phyloP scores from a whole-genome alignment of 2,329 filamentous ascomycete genomes.

The Cladobotryum mycophilum region DNA sequence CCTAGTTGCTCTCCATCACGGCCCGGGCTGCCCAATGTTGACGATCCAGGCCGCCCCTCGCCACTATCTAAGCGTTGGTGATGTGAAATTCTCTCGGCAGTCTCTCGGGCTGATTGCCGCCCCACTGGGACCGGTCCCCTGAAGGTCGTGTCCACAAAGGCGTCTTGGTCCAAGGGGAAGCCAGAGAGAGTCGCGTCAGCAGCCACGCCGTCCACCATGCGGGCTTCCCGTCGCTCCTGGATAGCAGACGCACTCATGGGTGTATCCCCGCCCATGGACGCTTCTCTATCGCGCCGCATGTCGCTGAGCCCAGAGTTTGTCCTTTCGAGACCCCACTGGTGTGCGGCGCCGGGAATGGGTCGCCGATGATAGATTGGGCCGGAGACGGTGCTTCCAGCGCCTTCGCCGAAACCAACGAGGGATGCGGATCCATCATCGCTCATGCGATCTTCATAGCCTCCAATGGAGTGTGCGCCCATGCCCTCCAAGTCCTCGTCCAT shows the following conservation, averaged over 20 bases:
- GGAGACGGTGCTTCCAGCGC: constrained; percentile 76
- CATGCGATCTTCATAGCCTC: constrained; percentile 62
- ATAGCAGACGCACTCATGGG: constrained; percentile 40
- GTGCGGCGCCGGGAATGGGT: constrained; percentile 35
- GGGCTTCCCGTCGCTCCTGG: constrained; percentile 52
- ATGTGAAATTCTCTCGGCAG: constrained; percentile 56
- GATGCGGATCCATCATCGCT: constrained; percentile 80
- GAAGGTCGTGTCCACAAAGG: constrained; percentile 60
- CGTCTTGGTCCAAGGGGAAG: constrained; percentile 44
- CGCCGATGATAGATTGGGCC: constrained; percentile 64
- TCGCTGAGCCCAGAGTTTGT: constrained; percentile 49
- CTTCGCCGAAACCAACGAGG: constrained; percentile 88
- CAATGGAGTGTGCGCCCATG: constrained; percentile 40
- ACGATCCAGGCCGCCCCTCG: constrained; percentile 33
- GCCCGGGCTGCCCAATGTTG: constrained; percentile 38
- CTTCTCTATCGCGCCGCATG: constrained; percentile 30
- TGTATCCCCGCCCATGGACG: constrained; percentile 32
- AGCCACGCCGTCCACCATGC: constrained; percentile 61
- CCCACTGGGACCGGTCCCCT: constrained; percentile 46
- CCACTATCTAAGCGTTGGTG: constrained; percentile 50
- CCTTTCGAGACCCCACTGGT: constrained; percentile 42
- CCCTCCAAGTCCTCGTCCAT: constrained; percentile 51
- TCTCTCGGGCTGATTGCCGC: constrained; percentile 37
- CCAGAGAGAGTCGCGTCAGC: constrained; percentile 45
- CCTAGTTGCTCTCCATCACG: constrained; percentile 43